phyloP scores from a whole-genome alignment of 495 filamentous ascomycete species.

The Tirmania nivea region DNA sequence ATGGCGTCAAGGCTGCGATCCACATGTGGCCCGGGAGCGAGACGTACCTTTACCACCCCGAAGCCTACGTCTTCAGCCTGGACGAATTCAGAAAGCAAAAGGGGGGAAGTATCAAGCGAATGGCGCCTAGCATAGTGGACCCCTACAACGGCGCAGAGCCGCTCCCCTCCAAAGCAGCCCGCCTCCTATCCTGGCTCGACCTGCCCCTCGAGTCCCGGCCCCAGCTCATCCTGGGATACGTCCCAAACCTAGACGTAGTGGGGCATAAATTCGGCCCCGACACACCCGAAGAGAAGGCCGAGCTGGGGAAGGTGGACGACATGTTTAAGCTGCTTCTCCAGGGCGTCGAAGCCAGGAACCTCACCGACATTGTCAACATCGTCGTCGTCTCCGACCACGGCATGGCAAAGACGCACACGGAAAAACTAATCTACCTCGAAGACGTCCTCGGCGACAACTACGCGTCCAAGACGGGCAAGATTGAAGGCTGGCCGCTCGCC shows the following conservation, averaged over 20 bases:
- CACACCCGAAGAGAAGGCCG: slow-evolving; percentile 62
- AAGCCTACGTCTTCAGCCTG: not conserved
- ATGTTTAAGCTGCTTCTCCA: slow-evolving; percentile 58
- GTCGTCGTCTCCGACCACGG: slow-evolving; percentile 96
- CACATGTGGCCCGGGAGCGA: slow-evolving; percentile 99
- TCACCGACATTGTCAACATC: slow-evolving; percentile 82
- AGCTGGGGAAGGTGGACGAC: slow-evolving; percentile 50
- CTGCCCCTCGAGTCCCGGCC: slow-evolving; percentile 51
- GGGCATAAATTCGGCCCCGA: slow-evolving; percentile 84
- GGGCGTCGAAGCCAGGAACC: slow-evolving; percentile 57
- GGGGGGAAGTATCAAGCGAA: slow-evolving; percentile 1
- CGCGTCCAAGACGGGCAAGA: slow-evolving; percentile 45
- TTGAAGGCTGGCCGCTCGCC: slow-evolving; percentile 85
- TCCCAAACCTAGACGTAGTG: slow-evolving; percentile 69
- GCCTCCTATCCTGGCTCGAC: slow-evolving; percentile 62
- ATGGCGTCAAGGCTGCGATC: slow-evolving; percentile 51
- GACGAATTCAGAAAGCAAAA: not conserved
- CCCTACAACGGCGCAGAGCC: slow-evolving; percentile 58
- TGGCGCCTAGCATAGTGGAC: slow-evolving; percentile 58
- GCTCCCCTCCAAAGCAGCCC: slow-evolving; percentile 48
- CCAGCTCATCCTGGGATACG: slow-evolving; percentile 82
- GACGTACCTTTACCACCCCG: slow-evolving; percentile 29
- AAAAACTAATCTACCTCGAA: slow-evolving; percentile 80
- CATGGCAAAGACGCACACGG: slow-evolving; percentile 75
- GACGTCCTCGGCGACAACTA: slow-evolving; percentile 26